Evolutionary conservation across 2,329 filamentous ascomycete genomes (phyloP).

Genomic region (Aaosphaeria arxii): DNA sequence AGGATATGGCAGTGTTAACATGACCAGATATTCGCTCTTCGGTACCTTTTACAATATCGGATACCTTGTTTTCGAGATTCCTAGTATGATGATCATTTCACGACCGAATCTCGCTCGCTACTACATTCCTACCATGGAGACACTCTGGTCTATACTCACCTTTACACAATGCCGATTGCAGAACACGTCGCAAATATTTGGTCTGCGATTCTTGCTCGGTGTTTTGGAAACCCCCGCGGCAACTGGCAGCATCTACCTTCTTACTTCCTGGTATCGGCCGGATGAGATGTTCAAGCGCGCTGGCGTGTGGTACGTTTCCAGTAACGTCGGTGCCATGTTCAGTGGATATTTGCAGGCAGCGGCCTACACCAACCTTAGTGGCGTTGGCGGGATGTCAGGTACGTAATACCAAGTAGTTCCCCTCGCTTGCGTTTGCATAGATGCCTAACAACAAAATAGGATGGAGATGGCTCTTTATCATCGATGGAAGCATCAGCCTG

Average conservation of each 20-base stretch:
- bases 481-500: conserved; percentile 56
- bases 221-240: conserved; percentile 35
- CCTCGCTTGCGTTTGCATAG: not conserved
- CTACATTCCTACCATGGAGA: conserved; percentile 39
- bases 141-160: conserved; percentile 40
- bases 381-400: conserved; percentile 43
- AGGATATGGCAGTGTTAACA: too few species aligned
- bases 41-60: conserved; percentile 47
- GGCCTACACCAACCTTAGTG: conserved; percentile 52
- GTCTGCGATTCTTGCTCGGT: conserved; percentile 38
- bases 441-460: conserved; percentile 12
- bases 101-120: conserved; percentile 34
- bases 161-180: conserved; percentile 39
- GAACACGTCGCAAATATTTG: conserved; percentile 38
- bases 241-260: conserved; percentile 34
- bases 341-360: conserved; percentile 57
- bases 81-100: conserved; percentile 37
- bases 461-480: conserved; percentile 50
- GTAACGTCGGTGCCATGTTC: conserved; percentile 55
- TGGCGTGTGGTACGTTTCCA: conserved; percentile 53
- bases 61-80: conserved; percentile 40
- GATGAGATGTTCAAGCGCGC: conserved; percentile 54
- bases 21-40: conserved; percentile 43
- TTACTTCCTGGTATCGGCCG: conserved; percentile 42
- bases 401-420: not conserved